These are phyloP conservation scores for Curvularia eragrostidis DNA, from an alignment of 2,329 filamentous ascomycete genomes.

Conservation along the genomic window DNA sequence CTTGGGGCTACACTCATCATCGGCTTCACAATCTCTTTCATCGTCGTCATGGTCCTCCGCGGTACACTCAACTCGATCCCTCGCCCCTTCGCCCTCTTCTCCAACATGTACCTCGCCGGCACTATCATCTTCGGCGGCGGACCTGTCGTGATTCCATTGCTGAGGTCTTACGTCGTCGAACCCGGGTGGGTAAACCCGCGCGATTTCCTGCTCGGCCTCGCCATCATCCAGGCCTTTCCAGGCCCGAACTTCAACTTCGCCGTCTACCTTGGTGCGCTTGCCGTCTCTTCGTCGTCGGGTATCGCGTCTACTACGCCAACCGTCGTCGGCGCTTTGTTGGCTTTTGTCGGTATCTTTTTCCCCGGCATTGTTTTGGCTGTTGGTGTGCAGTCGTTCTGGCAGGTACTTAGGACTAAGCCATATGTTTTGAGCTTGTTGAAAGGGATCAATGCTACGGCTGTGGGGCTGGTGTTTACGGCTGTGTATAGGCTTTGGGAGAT, in stretches of 20 bases:
- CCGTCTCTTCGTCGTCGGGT: constrained; percentile 31
- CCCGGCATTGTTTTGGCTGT: constrained; percentile 50
- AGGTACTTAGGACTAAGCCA: constrained; percentile 43
- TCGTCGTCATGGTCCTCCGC: constrained; percentile 61
- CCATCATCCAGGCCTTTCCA: constrained; percentile 73
- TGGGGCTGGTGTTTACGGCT: constrained; percentile 54
- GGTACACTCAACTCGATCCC: constrained; percentile 49
- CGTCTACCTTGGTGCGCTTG: constrained; percentile 52
- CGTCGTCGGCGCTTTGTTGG: constrained; percentile 47
- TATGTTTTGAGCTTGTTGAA: constrained; percentile 46
- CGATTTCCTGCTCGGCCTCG: constrained; percentile 75
- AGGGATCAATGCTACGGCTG: constrained; percentile 53
- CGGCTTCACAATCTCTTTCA: constrained; percentile 64
- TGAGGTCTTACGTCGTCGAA: constrained; percentile 61
- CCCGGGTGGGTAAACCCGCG: constrained; percentile 73
- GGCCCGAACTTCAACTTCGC: constrained; percentile 66
- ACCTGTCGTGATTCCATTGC: constrained; percentile 55
- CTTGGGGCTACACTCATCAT: constrained; percentile 49
- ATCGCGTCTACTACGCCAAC: constrained; percentile 24
- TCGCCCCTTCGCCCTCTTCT: constrained; percentile 67
- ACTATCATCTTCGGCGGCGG: constrained; percentile 62
- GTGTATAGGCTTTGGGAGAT: constrained; percentile 56
- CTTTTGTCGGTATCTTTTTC: constrained; percentile 51
- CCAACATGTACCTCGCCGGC: constrained; percentile 76
- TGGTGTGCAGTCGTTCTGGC: constrained; percentile 51